These are phyloP conservation scores for Ceratobasidium sp. DNA, from an alignment of 1,284 basidiomycete genomes.

Conservation along the genomic window DNA sequence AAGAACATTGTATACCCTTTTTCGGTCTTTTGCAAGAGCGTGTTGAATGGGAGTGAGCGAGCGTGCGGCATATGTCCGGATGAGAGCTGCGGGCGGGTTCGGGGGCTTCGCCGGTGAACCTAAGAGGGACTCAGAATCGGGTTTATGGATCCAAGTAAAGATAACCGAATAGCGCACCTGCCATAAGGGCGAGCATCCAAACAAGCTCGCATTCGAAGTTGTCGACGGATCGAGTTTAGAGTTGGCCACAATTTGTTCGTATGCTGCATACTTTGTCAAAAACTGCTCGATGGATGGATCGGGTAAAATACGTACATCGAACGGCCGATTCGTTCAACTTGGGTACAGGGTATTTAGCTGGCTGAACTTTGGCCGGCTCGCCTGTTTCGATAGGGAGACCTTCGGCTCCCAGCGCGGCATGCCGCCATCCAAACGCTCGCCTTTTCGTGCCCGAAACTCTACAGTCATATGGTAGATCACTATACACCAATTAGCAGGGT, in stretches of 20 bases:
- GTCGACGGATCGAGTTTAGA: constrained; percentile 58
- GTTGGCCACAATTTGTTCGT: constrained; percentile 84
- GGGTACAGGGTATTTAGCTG: constrained; percentile 59
- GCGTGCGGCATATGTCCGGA: constrained; percentile 95
- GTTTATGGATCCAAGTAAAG: background rate
- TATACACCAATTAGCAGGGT: background rate
- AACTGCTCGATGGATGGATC: too few relatives aligned
- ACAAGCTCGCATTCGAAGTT: constrained; percentile 69
- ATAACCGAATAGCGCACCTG: constrained; percentile 60
- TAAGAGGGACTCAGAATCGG: constrained; percentile 50
- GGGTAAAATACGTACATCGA: constrained; percentile 60
- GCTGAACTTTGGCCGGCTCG: constrained; percentile 42
- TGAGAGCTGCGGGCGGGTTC: constrained; percentile 90
- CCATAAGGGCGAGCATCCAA: constrained; percentile 85
- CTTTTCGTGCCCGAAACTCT: constrained; percentile 81
- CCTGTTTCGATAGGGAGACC: constrained; percentile 69
- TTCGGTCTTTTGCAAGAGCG: constrained; percentile 70
- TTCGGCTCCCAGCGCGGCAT: constrained; percentile 82
- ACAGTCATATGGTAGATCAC: background rate
- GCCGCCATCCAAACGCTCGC: constrained; percentile 90
- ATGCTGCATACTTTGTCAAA: constrained; percentile 73
- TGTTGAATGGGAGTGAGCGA: constrained; percentile 79
- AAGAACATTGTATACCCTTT: constrained; percentile 69
- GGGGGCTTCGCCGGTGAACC: constrained; percentile 80
- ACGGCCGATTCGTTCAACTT: constrained; percentile 59